Percentiles rank a stretch among this genome's conserved stretches.
phyloP scores from a whole-genome alignment of 78 protist genomes.

The Polysphondylium violaceum region DNA sequence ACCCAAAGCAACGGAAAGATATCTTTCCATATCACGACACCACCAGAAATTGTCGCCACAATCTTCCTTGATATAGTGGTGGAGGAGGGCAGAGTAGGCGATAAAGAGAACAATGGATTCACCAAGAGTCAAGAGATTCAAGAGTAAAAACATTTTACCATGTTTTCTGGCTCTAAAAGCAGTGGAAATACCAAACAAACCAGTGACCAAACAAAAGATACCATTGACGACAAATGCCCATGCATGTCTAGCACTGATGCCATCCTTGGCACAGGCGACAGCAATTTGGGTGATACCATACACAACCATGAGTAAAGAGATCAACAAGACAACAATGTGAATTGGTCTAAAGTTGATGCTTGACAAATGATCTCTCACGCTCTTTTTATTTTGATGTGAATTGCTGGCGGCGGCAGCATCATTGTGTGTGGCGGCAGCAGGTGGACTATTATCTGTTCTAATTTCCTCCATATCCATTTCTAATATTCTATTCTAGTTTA shows the following conservation, averaged over 20 bases:
- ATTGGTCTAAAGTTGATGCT: too few relatives aligned
- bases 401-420: too few relatives aligned
- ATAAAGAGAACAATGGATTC: slow-evolving; percentile 37
- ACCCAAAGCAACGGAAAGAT: slow-evolving; percentile 23
- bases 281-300: slow-evolving; percentile 58
- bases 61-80: slow-evolving; percentile 15
- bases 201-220: slow-evolving; percentile 45
- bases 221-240: slow-evolving; percentile 71
- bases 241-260: slow-evolving; percentile 14
- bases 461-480: too few relatives aligned
- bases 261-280: slow-evolving; percentile 14
- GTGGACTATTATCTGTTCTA: too few relatives aligned
- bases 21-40: slow-evolving; percentile 20
- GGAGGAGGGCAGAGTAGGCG: slow-evolving; percentile 28
- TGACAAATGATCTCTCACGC: too few relatives aligned
- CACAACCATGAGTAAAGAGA: slow-evolving; percentile 4
- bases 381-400: too few relatives aligned
- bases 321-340: neutral
- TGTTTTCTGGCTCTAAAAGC: neutral
- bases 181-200: slow-evolving; percentile 21
- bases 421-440: too few relatives aligned
- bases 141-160: neutral
- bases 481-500: too few relatives aligned
- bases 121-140: neutral
- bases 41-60: slow-evolving; percentile 37